Conservation (phyloP, 768 basidiomycete species). For the Suillus occidentalis region DNA sequence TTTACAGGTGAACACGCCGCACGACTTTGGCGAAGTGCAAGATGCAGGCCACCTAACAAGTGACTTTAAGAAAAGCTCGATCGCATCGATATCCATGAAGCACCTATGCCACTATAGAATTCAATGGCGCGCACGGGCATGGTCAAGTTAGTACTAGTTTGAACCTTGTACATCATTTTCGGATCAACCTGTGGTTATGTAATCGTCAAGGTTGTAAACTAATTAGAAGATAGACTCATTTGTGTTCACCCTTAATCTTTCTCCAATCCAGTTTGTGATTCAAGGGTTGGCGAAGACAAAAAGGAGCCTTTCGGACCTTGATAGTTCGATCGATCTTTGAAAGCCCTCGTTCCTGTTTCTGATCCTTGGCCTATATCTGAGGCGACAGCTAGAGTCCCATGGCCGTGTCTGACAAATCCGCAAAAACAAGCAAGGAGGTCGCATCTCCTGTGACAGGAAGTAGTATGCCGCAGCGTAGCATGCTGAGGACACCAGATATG, state of each 20-base stretch:
- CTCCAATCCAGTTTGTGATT: not conserved
- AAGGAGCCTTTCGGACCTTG: not conserved
- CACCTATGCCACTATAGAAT: slow-evolving; percentile 83
- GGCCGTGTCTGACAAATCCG: not conserved
- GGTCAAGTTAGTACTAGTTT: not conserved
- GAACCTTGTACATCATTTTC: not conserved
- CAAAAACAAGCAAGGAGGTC: not conserved
- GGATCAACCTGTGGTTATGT: slow-evolving; percentile 7
- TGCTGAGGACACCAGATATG: not conserved
- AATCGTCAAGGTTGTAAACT: slow-evolving; percentile 5
- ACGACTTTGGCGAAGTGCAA: slow-evolving; percentile 56
- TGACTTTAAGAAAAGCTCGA: not conserved
- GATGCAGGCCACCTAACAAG: slow-evolving; percentile 65
- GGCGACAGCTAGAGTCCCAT: not conserved
- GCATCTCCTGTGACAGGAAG: not conserved
- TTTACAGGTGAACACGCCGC: slow-evolving; percentile 49
- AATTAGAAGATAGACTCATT: not conserved
- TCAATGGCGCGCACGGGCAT: slow-evolving; percentile 40
- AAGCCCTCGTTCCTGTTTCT: not conserved
- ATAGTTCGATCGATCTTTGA: not conserved
- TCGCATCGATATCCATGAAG: slow-evolving; percentile 11
- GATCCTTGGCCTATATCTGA: not conserved
- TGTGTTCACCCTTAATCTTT: not conserved
- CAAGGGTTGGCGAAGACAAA: not conserved
- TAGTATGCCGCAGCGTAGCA: not conserved